Base-by-base conservation (phyloP, 345 rosid species). In the Acer yangbiense region DNA sequence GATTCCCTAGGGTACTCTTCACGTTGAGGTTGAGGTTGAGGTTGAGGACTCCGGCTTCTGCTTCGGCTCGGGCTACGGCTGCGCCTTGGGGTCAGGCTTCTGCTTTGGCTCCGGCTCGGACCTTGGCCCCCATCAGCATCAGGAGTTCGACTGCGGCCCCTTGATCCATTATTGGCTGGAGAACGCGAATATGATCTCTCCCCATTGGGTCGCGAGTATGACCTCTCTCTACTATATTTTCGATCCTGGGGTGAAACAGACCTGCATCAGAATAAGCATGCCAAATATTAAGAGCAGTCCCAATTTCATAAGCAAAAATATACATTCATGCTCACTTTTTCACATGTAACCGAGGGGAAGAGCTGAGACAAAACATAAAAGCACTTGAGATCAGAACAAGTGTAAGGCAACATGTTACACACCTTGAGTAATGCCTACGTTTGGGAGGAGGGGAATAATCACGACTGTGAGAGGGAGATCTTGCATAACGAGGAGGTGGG, bases 141-240 rank as follows among this genome's bases (percentile, higher is more conserved):
- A 20, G 89, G 91, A 83, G 88, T 85, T 80, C 65, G 89, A 79
- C 96, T 92, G 67, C 80, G 90, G 86, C 92, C 88, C 85, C 95
- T 87, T 43, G 94, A 81, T 1, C 91, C 91, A 65, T 87, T 82
- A 69, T 58, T 80, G n/a, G 90, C 85, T 68, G 97, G 97, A 32
- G 98, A 91, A 44, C 88, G 88, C 14, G 98, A 93, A 83, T 86
- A 87, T 57, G 97, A 87, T 77, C 86, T 84, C 76, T 84, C 95
- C 63, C 86, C 84, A 72, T 82, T 76, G 21, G 18, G 21, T n/a
- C 88, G 89, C n/a, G 97, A 93, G 83, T 87, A 87, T 57, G 97
- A 87, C 76, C 86, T 84, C 76, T 84, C 95, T 65, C 86, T 85
- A 70, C 83, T 77, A n/a, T 83, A 78, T 73, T 84, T 83, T 65